phyloP scores from a whole-genome alignment of 2,329 filamentous ascomycete genomes.

The Penicillium sp. region DNA sequence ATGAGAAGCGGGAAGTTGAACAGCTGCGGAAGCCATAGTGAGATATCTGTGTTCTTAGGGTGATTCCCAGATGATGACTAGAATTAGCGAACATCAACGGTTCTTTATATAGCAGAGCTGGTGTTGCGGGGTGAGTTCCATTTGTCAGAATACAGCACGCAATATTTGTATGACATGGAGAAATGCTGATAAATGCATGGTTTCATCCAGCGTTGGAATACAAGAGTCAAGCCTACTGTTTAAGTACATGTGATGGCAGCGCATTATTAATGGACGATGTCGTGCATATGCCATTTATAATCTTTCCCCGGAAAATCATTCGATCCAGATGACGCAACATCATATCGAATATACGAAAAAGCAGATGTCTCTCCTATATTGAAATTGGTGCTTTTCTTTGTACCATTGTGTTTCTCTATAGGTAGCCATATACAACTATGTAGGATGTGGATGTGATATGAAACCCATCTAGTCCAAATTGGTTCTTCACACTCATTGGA shows the following conservation, averaged over 20 bases:
- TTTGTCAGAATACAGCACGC: conserved; percentile 31
- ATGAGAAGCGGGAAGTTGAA: conserved; percentile 17
- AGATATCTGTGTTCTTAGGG: background rate
- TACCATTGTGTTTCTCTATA: too few relatives aligned
- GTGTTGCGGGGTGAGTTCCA: conserved; percentile 15
- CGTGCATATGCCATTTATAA: conserved; percentile 1
- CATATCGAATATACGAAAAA: background rate
- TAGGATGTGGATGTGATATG: too few relatives aligned
- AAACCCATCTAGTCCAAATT: too few relatives aligned
- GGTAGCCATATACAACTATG: too few relatives aligned
- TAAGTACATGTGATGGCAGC: conserved; percentile 5
- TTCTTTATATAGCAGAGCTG: conserved; percentile 8
- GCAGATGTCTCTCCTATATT: background rate
- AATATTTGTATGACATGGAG: conserved; percentile 19
- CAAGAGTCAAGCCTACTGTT: background rate
- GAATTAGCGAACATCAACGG: background rate
- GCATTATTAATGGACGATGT: conserved; percentile 1
- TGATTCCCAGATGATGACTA: too few relatives aligned
- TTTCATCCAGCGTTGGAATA: background rate
- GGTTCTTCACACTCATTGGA: too few relatives aligned
- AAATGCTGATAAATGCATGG: conserved; percentile 27
- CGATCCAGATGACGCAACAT: background rate
- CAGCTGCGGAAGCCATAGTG: conserved; percentile 27
- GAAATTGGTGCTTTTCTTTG: too few relatives aligned
- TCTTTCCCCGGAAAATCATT: background rate